phyloP scores from a whole-genome alignment of 257 asterid genomes.

The Gardenia jasminoides region DNA sequence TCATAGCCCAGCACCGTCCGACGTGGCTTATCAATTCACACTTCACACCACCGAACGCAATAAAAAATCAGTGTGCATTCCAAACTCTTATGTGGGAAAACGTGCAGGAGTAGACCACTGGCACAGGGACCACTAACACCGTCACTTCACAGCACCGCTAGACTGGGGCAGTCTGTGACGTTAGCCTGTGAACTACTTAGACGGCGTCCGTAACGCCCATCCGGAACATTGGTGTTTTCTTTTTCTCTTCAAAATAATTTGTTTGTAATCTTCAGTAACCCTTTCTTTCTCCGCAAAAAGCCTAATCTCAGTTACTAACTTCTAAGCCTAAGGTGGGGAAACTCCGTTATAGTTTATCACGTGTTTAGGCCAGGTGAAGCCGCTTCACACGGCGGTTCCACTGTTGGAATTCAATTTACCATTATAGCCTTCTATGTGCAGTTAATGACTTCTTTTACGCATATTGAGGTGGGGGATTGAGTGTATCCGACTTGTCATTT shows the following conservation, averaged over 20 bases:
- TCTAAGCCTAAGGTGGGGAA: neutral
- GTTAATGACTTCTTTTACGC: neutral
- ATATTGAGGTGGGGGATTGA: neutral
- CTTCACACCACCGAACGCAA: slow-evolving; percentile 17
- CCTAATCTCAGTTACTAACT: neutral
- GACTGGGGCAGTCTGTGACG: neutral
- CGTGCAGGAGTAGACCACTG: slow-evolving; percentile 8
- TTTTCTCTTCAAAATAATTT: neutral
- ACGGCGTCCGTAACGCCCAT: neutral
- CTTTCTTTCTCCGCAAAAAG: neutral
- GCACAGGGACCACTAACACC: slow-evolving; percentile 14
- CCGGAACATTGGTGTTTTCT: too few relatives aligned
- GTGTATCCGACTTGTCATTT: neutral
- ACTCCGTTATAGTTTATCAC: neutral
- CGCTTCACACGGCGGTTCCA: neutral
- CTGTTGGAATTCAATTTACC: neutral
- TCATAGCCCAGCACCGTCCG: slow-evolving; percentile 2
- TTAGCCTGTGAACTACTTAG: neutral
- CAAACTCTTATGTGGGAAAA: neutral
- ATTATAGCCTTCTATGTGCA: neutral
- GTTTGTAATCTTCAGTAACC: neutral
- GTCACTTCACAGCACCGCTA: slow-evolving; percentile 17
- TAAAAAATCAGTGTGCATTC: neutral
- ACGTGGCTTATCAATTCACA: neutral
- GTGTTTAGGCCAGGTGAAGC: slow-evolving; percentile 2